phyloP scores from a whole-genome alignment of 2,329 filamentous ascomycete genomes.

The Chaetomiaceae sp. region DNA sequence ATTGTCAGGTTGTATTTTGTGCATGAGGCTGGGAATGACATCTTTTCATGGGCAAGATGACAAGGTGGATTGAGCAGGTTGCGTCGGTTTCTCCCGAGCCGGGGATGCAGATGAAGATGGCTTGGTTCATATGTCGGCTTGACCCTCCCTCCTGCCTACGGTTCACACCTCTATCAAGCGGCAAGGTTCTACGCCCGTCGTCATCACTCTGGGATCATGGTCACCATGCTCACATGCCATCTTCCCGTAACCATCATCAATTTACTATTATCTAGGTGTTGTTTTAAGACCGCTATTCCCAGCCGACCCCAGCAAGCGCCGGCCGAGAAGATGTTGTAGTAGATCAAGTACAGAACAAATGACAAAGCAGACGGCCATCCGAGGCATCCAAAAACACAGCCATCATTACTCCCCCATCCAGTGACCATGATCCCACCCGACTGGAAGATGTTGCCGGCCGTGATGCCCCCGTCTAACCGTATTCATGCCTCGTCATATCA shows the following conservation, averaged over 20 bases:
- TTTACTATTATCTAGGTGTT: too few relatives aligned
- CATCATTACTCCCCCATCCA: constrained; percentile 1
- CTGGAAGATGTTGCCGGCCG: constrained; percentile 8
- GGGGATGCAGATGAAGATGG: too few relatives aligned
- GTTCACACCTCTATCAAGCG: too few relatives aligned
- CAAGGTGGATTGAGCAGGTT: not conserved
- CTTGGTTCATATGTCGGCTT: too few relatives aligned
- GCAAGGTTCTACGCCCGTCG: too few relatives aligned
- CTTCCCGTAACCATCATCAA: too few relatives aligned
- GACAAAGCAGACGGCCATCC: constrained; percentile 5
- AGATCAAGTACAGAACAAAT: not conserved
- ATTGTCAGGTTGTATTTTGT: not conserved
- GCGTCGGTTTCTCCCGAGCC: too few relatives aligned
- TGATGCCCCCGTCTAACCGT: constrained; percentile 17
- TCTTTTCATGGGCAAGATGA: not conserved
- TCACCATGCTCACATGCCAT: too few relatives aligned
- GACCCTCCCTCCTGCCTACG: too few relatives aligned
- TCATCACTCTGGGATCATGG: too few relatives aligned
- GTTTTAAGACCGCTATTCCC: too few relatives aligned
- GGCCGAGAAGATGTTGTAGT: not conserved
- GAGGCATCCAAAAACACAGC: constrained; percentile 8
- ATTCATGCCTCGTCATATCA: constrained; percentile 18
- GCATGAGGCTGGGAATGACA: not conserved
- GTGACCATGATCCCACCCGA: not conserved
- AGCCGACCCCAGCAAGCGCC: too few relatives aligned